A percentile compares a stretch with the other conserved stretches of the same genome.
Evolutionary conservation across 2,329 filamentous ascomycete species (phyloP).

Genomic region (Epichloe sibirici): DNA sequence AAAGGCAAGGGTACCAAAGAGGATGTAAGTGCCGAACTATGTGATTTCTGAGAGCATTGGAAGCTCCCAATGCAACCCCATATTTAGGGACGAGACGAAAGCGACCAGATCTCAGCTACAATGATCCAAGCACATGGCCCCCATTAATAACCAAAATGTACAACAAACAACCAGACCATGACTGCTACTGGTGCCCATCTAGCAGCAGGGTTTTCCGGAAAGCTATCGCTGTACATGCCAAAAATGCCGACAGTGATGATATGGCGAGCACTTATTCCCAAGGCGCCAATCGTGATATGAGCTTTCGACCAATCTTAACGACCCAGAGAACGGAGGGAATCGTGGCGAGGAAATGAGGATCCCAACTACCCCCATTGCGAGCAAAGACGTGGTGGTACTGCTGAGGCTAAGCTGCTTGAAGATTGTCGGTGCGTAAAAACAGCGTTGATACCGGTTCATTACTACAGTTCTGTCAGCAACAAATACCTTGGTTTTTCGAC

Average conservation of each 20-base stretch:
- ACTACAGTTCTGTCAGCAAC: neutral
- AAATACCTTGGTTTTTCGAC: neutral
- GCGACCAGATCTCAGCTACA: slow-evolving; percentile 51
- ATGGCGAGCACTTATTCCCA: slow-evolving; percentile 59
- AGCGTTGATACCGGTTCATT: slow-evolving; percentile 37
- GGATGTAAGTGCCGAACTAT: slow-evolving; percentile 55
- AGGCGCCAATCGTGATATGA: slow-evolving; percentile 46
- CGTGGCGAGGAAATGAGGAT: slow-evolving; percentile 57
- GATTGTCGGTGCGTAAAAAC: slow-evolving; percentile 57
- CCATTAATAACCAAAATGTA: slow-evolving; percentile 68
- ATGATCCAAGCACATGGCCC: slow-evolving; percentile 65
- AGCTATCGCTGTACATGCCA: slow-evolving; percentile 48
- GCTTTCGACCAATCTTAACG: slow-evolving; percentile 51
- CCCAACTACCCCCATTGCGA: slow-evolving; percentile 61
- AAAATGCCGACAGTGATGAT: slow-evolving; percentile 61
- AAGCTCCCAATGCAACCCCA: neutral
- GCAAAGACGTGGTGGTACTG: slow-evolving; percentile 37
- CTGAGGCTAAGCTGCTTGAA: slow-evolving; percentile 53
- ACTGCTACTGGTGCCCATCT: slow-evolving; percentile 54
- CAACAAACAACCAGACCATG: slow-evolving; percentile 65
- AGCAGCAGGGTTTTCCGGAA: slow-evolving; percentile 42
- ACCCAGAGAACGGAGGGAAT: slow-evolving; percentile 55
- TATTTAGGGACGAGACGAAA: neutral
- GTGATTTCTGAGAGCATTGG: slow-evolving; percentile 48
- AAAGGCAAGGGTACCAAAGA: slow-evolving; percentile 55